A percentile compares a stretch with the other conserved stretches of the same genome.
These are phyloP conservation scores for Syzygium malaccense DNA, from an alignment of 441 rosid genomes.

Conservation along the genomic window DNA sequence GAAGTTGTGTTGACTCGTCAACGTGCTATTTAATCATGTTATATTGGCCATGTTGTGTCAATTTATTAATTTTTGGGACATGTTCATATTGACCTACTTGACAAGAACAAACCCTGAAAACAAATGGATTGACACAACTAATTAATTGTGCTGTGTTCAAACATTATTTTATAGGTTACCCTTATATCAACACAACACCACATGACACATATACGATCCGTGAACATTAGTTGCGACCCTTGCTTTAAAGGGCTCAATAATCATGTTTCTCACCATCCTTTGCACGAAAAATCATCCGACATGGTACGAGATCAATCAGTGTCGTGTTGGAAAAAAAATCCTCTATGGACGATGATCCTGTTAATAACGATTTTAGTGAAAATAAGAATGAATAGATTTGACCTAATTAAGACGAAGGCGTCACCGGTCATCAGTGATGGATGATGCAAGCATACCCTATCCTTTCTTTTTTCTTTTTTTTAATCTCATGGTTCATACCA, in stretches of 20 bases:
- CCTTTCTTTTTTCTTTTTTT: background rate
- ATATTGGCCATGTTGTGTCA: background rate
- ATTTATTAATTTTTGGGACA: background rate
- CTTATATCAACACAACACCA: background rate
- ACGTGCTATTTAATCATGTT: background rate
- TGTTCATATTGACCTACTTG: background rate
- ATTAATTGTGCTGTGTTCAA: background rate
- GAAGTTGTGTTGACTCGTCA: background rate
- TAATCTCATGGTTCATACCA: background rate
- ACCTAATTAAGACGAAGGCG: background rate
- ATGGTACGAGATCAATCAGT: background rate
- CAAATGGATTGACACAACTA: background rate
- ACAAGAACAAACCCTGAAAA: background rate
- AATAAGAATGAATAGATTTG: background rate
- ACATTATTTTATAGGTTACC: background rate
- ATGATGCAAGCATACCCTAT: background rate
- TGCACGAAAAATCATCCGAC: background rate
- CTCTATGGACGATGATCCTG: background rate
- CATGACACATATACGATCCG: accelerated
- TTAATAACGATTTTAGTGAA: background rate
- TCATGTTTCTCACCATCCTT: background rate
- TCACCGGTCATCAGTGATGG: background rate
- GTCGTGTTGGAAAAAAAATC: background rate
- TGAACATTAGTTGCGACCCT: accelerated
- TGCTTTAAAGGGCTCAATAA: background rate